These are phyloP conservation scores for Xylaria sp. DNA, from an alignment of 495 filamentous ascomycete genomes.

Conservation along the genomic window DNA sequence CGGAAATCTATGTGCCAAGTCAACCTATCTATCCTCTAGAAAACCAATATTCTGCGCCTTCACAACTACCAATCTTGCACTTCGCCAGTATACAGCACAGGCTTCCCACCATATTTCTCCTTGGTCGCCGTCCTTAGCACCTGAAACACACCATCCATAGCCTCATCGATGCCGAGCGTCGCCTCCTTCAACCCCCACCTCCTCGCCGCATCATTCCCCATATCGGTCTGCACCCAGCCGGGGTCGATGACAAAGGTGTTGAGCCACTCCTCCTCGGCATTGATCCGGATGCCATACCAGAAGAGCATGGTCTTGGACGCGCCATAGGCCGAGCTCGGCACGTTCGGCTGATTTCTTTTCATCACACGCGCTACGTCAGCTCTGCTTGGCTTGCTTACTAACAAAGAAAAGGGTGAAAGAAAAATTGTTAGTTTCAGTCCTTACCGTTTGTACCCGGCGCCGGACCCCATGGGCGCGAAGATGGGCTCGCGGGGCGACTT, in stretches of 20 bases:
- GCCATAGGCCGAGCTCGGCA: conserved; percentile 51
- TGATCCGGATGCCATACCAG: conserved; percentile 51
- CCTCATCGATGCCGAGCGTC: conserved; percentile 43
- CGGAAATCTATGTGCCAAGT: background rate
- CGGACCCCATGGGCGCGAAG: conserved; percentile 47
- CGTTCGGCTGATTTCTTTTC: conserved; percentile 33
- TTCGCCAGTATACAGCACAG: conserved; percentile 35
- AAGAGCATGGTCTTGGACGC: conserved; percentile 49
- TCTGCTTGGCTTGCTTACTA: conserved; percentile 3
- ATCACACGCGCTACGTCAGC: conserved; percentile 1
- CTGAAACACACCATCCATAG: conserved; percentile 44
- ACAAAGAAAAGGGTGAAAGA: conserved; percentile 3
- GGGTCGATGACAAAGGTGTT: conserved; percentile 37
- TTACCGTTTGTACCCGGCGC: conserved; percentile 37
- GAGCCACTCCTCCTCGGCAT: conserved; percentile 49
- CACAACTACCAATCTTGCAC: conserved; percentile 25
- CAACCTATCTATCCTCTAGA: background rate
- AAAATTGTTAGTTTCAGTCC: background rate
- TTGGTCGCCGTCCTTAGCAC: conserved; percentile 46
- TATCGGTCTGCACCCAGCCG: conserved; percentile 53
- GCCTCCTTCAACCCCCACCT: conserved; percentile 47
- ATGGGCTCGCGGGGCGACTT: conserved; percentile 40
- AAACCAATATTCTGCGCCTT: background rate
- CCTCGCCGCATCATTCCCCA: conserved; percentile 52
- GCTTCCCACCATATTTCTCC: conserved; percentile 50